Evolutionary conservation across 164 flowering plant species (phyloP), one percentile per base, ranked within the genome.

Genomic region (Cinnamomum micranthum): DNA sequence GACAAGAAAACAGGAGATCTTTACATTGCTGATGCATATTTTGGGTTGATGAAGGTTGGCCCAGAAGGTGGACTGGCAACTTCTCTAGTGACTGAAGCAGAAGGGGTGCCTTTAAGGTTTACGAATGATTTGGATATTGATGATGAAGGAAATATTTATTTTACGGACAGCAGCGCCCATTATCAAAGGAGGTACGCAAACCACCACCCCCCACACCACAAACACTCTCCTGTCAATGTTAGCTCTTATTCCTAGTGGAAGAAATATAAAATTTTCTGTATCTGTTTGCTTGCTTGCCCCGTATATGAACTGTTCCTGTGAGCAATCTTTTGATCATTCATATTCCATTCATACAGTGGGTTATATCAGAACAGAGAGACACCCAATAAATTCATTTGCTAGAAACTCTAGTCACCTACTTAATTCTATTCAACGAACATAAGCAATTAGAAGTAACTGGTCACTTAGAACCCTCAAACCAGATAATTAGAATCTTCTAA

Each of bases 21-120:
- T 60, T 93, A 91, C 81, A 95, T 95, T 73, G 97, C 97, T 50
- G 99, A 95, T 86, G 98, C 99, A 20, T 95, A 95, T 81, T 79
- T 93, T 60, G 99, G 99, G 68, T 80, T 95, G 80, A 71, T 91
- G 91, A 91, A 88, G 79, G 99, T 95, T 35, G 98, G 99, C 6
- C 95, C 92, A 60, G 91, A 89, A 81, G 99, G 99, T 71, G 99
- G 99, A 11, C 73, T 92, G 82, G 98, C 99, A 52, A 85, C 87
- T 62, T 73, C 85, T 0, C 88, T 95, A 31, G 71, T 81, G 64
- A 88, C 86, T 50, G 93, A 91, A 82, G 99, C 89, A 24, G 95
- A 91, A 81, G 97, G 97, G 5, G 89, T 88, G 59, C 95, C 97
- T 25, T 71, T 95, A 27, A 74, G 88, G 74, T 95, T 95, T 81